These are phyloP conservation scores for Botrytis aclada DNA, from an alignment of 2,329 filamentous ascomycete species.

Conservation along the genomic window DNA sequence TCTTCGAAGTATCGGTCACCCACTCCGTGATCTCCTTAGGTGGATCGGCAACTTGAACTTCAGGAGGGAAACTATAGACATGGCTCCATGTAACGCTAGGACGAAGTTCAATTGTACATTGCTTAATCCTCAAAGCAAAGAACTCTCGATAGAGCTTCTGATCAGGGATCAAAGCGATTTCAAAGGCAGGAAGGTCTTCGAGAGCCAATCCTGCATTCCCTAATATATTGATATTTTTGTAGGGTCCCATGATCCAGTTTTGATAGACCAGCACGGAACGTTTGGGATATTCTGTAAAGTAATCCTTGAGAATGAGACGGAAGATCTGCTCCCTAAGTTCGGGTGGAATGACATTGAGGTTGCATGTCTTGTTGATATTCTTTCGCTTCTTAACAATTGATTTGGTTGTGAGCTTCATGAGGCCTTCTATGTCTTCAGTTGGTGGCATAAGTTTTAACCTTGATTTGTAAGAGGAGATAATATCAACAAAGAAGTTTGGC, in stretches of 20 bases:
- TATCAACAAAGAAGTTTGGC: neutral
- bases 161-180: slow-evolving; percentile 1
- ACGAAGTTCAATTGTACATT: neutral
- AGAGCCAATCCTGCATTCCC: neutral
- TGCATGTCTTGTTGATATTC: neutral
- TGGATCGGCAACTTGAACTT: neutral
- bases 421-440: too few relatives aligned
- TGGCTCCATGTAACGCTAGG: neutral
- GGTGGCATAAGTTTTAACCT: neutral
- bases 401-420: neutral
- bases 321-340: slow-evolving; percentile 1
- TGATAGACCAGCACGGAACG: neutral
- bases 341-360: neutral
- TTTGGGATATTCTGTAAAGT: neutral
- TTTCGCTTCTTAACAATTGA: neutral
- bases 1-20: neutral
- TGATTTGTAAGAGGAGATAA: neutral
- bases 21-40: neutral
- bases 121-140: neutral
- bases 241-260: neutral
- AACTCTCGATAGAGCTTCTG: neutral
- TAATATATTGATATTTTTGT: neutral
- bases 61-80: neutral
- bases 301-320: neutral
- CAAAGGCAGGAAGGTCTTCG: neutral